Percentiles rank a stretch among this genome's conserved stretches.
phyloP scores from a whole-genome alignment of 345 rosid species.

The Rhodomyrtus tomentosa region DNA sequence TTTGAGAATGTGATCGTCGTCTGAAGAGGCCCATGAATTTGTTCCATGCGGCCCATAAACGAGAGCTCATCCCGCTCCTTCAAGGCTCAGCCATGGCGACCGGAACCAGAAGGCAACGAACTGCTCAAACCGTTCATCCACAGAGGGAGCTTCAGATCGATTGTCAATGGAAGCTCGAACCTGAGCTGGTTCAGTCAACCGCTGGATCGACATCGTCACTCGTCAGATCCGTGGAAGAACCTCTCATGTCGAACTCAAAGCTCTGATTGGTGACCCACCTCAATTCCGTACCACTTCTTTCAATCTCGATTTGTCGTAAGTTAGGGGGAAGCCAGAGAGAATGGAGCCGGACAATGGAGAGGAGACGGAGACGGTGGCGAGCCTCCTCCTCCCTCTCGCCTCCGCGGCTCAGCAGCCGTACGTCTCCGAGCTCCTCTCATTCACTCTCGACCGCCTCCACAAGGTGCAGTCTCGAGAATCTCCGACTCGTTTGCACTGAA shows the following conservation, averaged over 20 bases:
- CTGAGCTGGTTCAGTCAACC: neutral
- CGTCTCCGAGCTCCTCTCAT: slow-evolving; percentile 94
- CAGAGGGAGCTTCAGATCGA: neutral
- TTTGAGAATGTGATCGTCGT: accelerated
- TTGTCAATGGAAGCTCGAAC: neutral
- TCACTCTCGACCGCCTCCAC: slow-evolving; percentile 98
- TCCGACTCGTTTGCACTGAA: neutral
- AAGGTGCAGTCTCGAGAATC: slow-evolving; percentile 29
- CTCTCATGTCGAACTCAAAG: neutral
- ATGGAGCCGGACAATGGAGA: slow-evolving; percentile 13
- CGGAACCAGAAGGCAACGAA: neutral
- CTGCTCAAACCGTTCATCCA: neutral
- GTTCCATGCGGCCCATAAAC: neutral
- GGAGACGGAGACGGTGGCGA: slow-evolving; percentile 19
- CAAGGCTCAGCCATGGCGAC: neutral
- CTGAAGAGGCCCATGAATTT: neutral
- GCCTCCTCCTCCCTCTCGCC: slow-evolving; percentile 59
- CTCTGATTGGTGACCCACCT: neutral
- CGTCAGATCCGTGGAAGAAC: neutral
- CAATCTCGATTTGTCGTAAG: neutral
- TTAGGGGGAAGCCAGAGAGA: neutral
- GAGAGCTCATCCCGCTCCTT: neutral
- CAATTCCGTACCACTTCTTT: neutral
- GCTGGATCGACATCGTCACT: neutral
- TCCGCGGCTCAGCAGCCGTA: slow-evolving; percentile 85